Base-by-base conservation (phyloP, 2,329 filamentous ascomycete species). In the Exophiala xenobiotica region DNA sequence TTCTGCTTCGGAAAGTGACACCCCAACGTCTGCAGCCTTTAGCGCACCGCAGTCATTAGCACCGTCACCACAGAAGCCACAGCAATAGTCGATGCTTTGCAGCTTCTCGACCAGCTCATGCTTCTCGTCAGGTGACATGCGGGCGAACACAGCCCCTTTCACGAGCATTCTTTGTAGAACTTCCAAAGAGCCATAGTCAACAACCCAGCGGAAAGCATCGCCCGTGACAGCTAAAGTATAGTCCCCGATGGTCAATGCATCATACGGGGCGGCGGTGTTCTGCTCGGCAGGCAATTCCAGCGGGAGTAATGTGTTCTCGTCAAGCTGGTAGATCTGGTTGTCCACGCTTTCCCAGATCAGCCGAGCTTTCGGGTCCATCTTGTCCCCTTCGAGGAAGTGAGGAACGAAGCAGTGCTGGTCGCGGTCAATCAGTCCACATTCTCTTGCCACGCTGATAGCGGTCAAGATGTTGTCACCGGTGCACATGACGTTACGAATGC, bases 101-200 rank as follows among this genome's bases (percentile, higher is more conserved):
- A 99, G 78, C 68, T 96, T 99, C 68, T 97, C 93, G 2, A 99
- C 90, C 1, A 99, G 77, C 68, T 99, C 95, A 66, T 96, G 91
- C 68, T 99, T 99, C 70, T 99, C 93, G 66, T 99, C 95, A 0
- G 93, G 95, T 1, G 92, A 97, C 93, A 99, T 99, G 61, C 93
- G 87, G 3, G 93, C 95, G 69, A 95, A 99, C 1, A 99, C 90
- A 69, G 93, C 92, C 20, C 92, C 91, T 47, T 81, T 82, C 27
- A 96, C 86, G 48, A 99, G 87, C 85, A 97, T 92, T 77, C 93
- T 68, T 20, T 56, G 29, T 26, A 97, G 74, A 0, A 95, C 79
- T 48, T 88, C 83, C n/a, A 88, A 82, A 0, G 86, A 83, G 0
- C 88, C 92, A 68, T 85, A 97, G 70, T 99, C 92, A 43, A 99